phyloP scores from a whole-genome alignment of 176 grass and related monocot genomes.

The Carex pumila region DNA sequence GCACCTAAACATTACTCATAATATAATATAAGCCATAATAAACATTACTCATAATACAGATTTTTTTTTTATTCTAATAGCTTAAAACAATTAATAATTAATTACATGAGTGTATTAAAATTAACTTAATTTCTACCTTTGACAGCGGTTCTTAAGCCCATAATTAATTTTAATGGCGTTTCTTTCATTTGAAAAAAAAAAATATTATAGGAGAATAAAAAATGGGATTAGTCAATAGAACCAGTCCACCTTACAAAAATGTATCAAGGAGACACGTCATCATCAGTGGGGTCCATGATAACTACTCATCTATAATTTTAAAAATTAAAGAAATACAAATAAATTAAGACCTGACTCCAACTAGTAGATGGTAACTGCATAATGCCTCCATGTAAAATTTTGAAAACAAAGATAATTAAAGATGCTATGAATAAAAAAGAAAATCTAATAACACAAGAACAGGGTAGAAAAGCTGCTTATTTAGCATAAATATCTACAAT shows the following conservation, averaged over 20 bases:
- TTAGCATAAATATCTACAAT: background rate
- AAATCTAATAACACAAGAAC: background rate
- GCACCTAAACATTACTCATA: no score
- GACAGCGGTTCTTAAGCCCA: no score
- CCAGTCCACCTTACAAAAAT: background rate
- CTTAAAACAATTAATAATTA: no score
- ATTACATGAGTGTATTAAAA: no score
- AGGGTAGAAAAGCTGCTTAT: background rate
- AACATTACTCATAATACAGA: no score
- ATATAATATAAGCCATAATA: no score
- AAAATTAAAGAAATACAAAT: background rate
- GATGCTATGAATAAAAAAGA: background rate
- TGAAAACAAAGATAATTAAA: background rate
- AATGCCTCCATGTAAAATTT: background rate
- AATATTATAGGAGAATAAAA: no score
- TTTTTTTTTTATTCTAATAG: no score
- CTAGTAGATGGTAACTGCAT: background rate
- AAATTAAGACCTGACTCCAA: background rate
- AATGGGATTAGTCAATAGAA: background rate
- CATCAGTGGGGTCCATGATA: background rate
- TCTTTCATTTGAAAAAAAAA: no score
- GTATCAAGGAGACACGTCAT: constrained; percentile 8
- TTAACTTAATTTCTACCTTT: no score
- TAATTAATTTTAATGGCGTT: no score
- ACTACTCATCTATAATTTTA: background rate